Base-by-base conservation (phyloP, 345 rosid genomes). In the Mallotus nudiflorus region DNA sequence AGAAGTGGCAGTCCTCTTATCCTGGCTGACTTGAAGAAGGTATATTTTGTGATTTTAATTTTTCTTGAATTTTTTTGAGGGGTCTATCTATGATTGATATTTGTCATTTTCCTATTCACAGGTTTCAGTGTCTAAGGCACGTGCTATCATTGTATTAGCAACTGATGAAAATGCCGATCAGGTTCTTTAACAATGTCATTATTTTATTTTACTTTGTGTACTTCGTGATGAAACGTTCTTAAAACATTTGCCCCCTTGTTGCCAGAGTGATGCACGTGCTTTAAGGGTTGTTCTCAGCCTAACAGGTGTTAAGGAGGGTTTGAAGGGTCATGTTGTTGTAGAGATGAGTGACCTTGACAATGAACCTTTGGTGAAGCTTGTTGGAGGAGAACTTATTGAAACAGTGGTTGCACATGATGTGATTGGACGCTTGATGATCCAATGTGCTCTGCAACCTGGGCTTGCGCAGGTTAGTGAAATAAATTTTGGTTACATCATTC, bases 311-410 rank as follows among this genome's bases (percentile, higher is more conserved):
- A 89, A 82, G 65, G 91, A 93, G 76, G 90, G 89, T 82, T 78
- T 88, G 85, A 86, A 73, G 49, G 93, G 98, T n/a, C 98, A 92
- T 79, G 95, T 93, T 74, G 98, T 90, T 31, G 95, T 90, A 31
- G 98, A 93, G 86, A 88, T 93, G 97, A 89, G 97, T 78, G 97
- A 93, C 79, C 83, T 93, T 53, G 98, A 93, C 82, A 93, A 93
- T 68, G 98, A 91, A 77, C 97, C 93, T 68, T 80, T 93, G 62
- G 96, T 93, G 74, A 93, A 89, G 86, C 97, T 91, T 85, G 98
- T 93, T 73, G 97, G 98, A 75, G 98, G 93, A 76, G 96, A 89
- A 48, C 89, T 82, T 33, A 85, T 89, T 59, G 97, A 93, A 88
- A 91, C 98, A 37, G 93, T 91, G 76, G 98, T 86, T 71, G 96